These are phyloP conservation scores for Discostella pseudostelligera DNA, from an alignment of 108 stramenopile species.

Conservation along the genomic window DNA sequence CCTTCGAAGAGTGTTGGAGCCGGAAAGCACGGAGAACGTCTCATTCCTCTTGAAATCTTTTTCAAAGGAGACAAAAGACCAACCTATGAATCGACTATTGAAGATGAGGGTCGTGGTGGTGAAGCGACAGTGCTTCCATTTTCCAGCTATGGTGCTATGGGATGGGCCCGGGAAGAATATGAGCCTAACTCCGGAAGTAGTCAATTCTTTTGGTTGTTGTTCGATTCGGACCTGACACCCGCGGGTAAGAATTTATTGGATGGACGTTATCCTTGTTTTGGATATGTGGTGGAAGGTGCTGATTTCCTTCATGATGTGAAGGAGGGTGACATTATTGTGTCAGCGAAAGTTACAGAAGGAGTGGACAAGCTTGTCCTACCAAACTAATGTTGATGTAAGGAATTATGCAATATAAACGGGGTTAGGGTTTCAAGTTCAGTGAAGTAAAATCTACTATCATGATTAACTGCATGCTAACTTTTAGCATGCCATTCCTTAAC, in stretches of 20 bases:
- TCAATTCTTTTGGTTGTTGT: slow-evolving; percentile 97
- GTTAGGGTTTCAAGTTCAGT: no score
- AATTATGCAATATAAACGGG: no score
- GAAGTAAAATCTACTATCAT: no score
- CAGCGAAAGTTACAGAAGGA: slow-evolving; percentile 89
- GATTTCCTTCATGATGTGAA: slow-evolving; percentile 90
- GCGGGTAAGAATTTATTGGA: slow-evolving; percentile 98
- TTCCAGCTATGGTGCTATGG: slow-evolving; percentile 92
- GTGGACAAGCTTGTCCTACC: slow-evolving; percentile 56
- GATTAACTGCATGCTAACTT: no score
- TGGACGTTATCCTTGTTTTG: slow-evolving; percentile 92
- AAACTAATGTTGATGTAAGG: slow-evolving; percentile 7
- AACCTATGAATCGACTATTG: slow-evolving; percentile 90
- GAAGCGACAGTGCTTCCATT: slow-evolving; percentile 92
- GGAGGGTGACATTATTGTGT: slow-evolving; percentile 92
- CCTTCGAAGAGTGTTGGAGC: slow-evolving; percentile 73
- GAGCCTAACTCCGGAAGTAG: slow-evolving; percentile 89
- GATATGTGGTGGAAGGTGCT: slow-evolving; percentile 90
- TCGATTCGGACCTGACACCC: slow-evolving; percentile 96
- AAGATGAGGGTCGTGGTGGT: slow-evolving; percentile 95
- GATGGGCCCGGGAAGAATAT: slow-evolving; percentile 96
- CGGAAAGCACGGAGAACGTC: slow-evolving; percentile 81
- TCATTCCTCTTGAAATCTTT: slow-evolving; percentile 92
- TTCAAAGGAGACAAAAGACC: slow-evolving; percentile 87
- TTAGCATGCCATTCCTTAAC: background rate